Percentiles rank a stretch among this genome's conserved stretches.
phyloP scores from a whole-genome alignment of 108 stramenopile species.

The Aureococcus anophagefferens region DNA sequence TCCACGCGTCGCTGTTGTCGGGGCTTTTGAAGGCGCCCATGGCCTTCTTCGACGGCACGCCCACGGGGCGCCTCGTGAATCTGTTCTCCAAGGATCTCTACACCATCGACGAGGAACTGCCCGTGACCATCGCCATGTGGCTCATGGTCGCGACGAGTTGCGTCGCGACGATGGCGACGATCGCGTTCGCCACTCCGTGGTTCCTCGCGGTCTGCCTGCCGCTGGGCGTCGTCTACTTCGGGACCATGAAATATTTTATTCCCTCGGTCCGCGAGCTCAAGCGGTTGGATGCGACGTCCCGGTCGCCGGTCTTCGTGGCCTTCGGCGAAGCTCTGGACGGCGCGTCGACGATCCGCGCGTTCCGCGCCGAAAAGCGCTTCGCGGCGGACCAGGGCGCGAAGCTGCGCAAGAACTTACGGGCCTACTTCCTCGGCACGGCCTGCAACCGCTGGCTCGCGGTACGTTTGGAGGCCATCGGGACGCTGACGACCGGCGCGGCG shows the following conservation, averaged over 20 bases:
- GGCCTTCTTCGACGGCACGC: constrained; percentile 67
- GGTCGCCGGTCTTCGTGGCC: constrained; percentile 80
- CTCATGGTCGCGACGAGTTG: constrained; percentile 57
- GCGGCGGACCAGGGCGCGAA: constrained; percentile 7
- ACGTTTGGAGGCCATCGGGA: constrained; percentile 74
- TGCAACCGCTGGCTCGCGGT: constrained; percentile 77
- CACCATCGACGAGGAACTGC: constrained; percentile 79
- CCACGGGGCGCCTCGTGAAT: constrained; percentile 58
- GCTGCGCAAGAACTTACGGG: constrained; percentile 22
- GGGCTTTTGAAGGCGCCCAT: constrained; percentile 66
- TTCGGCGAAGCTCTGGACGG: constrained; percentile 86
- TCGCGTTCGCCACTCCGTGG: constrained; percentile 37
- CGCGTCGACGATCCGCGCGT: constrained; percentile 81
- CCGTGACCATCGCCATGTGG: constrained; percentile 55
- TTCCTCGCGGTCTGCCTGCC: constrained; percentile 44
- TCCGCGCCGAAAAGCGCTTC: constrained; percentile 58
- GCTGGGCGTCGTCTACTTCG: constrained; percentile 53
- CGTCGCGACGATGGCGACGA: constrained; percentile 58
- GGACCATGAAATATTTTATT: constrained; percentile 68
- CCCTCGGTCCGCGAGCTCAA: constrained; percentile 72
- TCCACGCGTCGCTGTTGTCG: constrained; percentile 18
- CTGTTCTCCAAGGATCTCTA: constrained; percentile 80
- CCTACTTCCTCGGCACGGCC: not conserved
- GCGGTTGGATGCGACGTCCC: constrained; percentile 65
- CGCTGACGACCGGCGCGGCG: constrained; percentile 52